A percentile compares a stretch with the other conserved stretches of the same genome.
phyloP scores from a whole-genome alignment of 148 eudicot species.

The Rhododendron kiyosumense region DNA sequence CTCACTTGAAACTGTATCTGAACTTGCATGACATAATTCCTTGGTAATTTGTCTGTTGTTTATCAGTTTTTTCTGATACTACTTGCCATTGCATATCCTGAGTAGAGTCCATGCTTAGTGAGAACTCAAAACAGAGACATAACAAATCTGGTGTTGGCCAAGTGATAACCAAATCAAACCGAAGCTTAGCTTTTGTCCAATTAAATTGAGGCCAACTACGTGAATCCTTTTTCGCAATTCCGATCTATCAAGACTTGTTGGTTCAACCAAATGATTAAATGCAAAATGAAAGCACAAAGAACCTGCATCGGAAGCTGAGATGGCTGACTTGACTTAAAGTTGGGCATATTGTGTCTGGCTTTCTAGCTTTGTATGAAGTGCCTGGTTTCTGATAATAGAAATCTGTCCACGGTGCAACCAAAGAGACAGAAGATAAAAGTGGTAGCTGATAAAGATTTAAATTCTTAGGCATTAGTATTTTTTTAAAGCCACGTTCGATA shows the following conservation, averaged over 20 bases:
- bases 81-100: not conserved
- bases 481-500: not conserved
- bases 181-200: not conserved
- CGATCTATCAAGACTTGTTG: not conserved
- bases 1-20: constrained; percentile 9
- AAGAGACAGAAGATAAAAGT: not conserved
- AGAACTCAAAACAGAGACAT: not conserved
- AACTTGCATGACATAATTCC: not conserved
- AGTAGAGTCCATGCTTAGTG: not conserved
- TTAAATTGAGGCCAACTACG: not conserved
- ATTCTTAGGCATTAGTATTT: not conserved
- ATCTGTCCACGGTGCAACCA: not conserved
- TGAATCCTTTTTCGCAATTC: not conserved
- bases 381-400: not conserved
- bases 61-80: not conserved
- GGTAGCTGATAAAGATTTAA: not conserved
- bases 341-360: not conserved
- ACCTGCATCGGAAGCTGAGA: not conserved
- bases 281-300: not conserved
- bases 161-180: not conserved
- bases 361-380: not conserved
- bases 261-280: not conserved
- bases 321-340: not conserved
- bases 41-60: not conserved
- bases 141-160: not conserved